These are phyloP conservation scores for Colletotrichum endophyticum DNA, from an alignment of 2,329 filamentous ascomycete genomes.

Conservation along the genomic window DNA sequence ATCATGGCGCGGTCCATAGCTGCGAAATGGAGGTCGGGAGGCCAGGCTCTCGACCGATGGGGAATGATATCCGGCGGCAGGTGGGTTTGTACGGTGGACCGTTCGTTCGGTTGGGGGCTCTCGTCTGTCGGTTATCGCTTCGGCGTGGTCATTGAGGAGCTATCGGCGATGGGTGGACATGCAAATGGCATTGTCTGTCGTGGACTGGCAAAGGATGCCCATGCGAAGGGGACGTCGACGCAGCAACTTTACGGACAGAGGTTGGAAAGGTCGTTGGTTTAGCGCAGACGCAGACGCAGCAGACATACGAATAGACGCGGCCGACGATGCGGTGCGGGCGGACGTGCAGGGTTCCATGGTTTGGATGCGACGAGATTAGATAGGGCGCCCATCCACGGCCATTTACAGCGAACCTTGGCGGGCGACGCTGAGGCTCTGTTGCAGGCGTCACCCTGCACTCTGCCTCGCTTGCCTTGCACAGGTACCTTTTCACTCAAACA, in stretches of 20 bases:
- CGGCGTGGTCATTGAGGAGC: background rate
- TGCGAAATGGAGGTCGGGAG: background rate
- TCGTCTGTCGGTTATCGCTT: background rate
- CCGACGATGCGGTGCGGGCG: background rate
- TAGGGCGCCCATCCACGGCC: background rate
- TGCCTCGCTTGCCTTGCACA: background rate
- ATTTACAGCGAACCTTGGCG: slow-evolving; percentile 7
- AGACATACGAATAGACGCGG: background rate
- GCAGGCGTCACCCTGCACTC: background rate
- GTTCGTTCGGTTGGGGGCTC: background rate
- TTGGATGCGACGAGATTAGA: slow-evolving; percentile 6
- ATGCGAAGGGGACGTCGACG: background rate
- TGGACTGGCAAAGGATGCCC: background rate
- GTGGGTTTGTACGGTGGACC: slow-evolving; percentile 4
- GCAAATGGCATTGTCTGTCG: slow-evolving; percentile 1
- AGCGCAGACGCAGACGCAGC: background rate
- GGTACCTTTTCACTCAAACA: background rate
- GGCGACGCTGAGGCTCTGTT: background rate
- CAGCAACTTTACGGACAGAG: background rate
- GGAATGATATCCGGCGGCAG: background rate
- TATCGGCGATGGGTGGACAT: background rate
- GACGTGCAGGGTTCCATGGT: background rate
- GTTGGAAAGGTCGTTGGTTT: background rate
- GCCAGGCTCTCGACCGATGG: background rate
- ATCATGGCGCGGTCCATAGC: slow-evolving; percentile 15